Conservation (phyloP, 768 basidiomycete genomes). For the Trametes meyenii region DNA sequence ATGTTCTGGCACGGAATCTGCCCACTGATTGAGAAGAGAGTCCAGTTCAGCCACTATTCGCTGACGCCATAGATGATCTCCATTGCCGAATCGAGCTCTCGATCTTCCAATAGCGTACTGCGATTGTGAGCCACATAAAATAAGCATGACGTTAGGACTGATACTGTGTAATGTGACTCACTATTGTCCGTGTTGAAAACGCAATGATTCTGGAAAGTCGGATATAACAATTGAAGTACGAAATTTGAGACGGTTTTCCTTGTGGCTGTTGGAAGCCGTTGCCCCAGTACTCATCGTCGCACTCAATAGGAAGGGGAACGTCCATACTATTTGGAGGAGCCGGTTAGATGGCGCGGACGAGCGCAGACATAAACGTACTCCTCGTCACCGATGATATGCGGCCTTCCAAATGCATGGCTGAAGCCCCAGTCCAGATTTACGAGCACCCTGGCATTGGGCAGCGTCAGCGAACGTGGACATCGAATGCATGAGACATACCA, state of each 20-base stretch:
- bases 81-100: slow-evolving; percentile 34
- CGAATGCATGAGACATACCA: slow-evolving; percentile 45
- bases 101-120: no score
- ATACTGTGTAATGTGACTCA: slow-evolving; percentile 24
- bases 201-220: slow-evolving; percentile 63
- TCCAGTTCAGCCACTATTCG: slow-evolving; percentile 63
- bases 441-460: slow-evolving; percentile 41
- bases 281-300: slow-evolving; percentile 80
- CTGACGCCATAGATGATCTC: slow-evolving; percentile 41
- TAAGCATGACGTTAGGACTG: no score
- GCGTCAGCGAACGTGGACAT: not conserved
- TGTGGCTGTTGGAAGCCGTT: slow-evolving; percentile 62
- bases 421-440: slow-evolving; percentile 44
- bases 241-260: slow-evolving; percentile 53
- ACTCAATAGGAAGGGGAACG: slow-evolving; percentile 58
- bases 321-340: slow-evolving; percentile 54
- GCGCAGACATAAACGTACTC: slow-evolving; percentile 47
- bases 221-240: slow-evolving; percentile 59
- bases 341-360: not conserved
- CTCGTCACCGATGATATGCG: slow-evolving; percentile 67
- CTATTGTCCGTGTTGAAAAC: slow-evolving; percentile 51
- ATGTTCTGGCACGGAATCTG: slow-evolving; percentile 58
- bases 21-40: slow-evolving; percentile 63
- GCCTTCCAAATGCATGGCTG: slow-evolving; percentile 56
- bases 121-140: no score